These are phyloP conservation scores for Knoxdaviesia proteae DNA, from an alignment of 2,329 filamentous ascomycete genomes.

Conservation along the genomic window DNA sequence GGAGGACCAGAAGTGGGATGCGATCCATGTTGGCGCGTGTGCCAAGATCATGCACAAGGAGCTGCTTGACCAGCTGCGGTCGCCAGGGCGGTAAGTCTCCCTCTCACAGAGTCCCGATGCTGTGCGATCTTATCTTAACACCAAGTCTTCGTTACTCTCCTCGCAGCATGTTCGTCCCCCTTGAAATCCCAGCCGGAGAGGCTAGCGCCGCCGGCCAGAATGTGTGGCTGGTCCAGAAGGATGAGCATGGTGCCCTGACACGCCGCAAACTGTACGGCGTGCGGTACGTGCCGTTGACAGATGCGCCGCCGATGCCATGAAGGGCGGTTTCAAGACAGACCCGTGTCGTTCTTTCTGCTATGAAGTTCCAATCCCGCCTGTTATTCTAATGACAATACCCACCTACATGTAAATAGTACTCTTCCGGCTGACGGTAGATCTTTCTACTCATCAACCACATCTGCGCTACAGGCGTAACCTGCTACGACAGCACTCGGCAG, in stretches of 20 bases:
- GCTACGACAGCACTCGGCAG: too few species aligned
- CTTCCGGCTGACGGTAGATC: too few species aligned
- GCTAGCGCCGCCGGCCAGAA: conserved; percentile 28
- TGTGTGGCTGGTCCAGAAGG: conserved; percentile 58
- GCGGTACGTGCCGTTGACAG: conserved; percentile 57
- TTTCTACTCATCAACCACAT: too few species aligned
- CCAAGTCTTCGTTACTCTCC: neutral
- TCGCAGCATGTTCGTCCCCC: neutral
- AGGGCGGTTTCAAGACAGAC: too few species aligned
- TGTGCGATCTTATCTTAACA: too few species aligned
- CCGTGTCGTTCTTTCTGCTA: too few species aligned
- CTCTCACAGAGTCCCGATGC: conserved; percentile 3
- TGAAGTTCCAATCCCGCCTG: too few species aligned
- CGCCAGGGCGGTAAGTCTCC: conserved; percentile 41
- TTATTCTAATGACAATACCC: too few species aligned
- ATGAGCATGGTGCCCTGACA: conserved; percentile 36
- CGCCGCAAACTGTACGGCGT: conserved; percentile 37
- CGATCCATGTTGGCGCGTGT: conserved; percentile 85
- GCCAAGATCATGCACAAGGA: conserved; percentile 51
- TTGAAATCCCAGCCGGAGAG: neutral
- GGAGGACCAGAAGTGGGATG: conserved; percentile 49
- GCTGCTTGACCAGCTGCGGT: conserved; percentile 56
- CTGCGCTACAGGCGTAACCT: too few species aligned
- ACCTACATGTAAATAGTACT: too few species aligned
- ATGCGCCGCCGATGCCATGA: conserved; percentile 27